Evolutionary conservation across 306 rosid species (phyloP).

Genomic region (Herpetospermum pedunculosum): DNA sequence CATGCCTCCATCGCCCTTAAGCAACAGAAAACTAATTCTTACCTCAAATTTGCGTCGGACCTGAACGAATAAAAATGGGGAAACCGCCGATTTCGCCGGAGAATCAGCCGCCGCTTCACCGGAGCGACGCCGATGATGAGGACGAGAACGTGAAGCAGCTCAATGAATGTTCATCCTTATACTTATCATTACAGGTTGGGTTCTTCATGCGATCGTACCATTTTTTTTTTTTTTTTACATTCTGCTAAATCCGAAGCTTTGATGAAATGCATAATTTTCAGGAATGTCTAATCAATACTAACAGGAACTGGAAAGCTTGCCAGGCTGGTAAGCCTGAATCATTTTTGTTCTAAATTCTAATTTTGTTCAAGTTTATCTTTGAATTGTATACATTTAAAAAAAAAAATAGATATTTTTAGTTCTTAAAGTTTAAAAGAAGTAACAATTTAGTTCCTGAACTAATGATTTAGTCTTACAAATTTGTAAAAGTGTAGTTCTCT

Average conservation of each 20-base stretch:
- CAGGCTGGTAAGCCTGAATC: constrained; percentile 32
- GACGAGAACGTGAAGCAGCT: constrained; percentile 79
- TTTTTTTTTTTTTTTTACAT: too few relatives aligned
- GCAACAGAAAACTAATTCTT: too few relatives aligned
- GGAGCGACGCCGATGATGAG: constrained; percentile 47
- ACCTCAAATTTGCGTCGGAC: not conserved
- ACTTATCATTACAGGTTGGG: constrained; percentile 85
- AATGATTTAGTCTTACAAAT: too few relatives aligned
- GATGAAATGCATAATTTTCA: constrained; percentile 13
- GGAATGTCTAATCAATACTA: constrained; percentile 57
- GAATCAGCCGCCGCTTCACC: constrained; percentile 28
- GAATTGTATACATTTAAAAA: not conserved
- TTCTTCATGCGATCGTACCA: too few relatives aligned
- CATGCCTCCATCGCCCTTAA: too few relatives aligned
- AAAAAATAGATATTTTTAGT: too few relatives aligned
- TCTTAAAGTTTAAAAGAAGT: too few relatives aligned
- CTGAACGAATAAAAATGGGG: not conserved
- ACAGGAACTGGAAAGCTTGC: constrained; percentile 76
- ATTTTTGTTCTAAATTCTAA: not conserved
- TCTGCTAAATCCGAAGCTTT: constrained; percentile 33
- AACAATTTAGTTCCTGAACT: too few relatives aligned
- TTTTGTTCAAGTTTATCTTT: not conserved
- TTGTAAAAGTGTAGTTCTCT: too few relatives aligned
- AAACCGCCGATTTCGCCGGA: not conserved
- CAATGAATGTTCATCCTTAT: constrained; percentile 54